Conservation (phyloP, 73 alveolate species). For the Diophrys appendiculata region DNA sequence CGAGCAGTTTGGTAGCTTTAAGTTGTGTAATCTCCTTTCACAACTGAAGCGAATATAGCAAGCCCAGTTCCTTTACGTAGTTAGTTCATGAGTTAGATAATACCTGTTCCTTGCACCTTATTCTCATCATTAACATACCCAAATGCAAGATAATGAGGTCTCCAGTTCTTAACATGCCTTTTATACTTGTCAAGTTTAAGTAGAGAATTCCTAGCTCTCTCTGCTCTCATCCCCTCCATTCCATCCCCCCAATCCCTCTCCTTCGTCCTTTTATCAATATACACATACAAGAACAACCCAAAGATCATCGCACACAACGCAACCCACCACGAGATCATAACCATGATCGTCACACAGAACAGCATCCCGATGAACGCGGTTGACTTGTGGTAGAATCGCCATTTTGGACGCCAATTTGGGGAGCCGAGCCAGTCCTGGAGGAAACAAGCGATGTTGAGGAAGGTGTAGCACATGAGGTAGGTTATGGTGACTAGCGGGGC, state of each 20-base stretch:
- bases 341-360: slow-evolving; percentile 57
- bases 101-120: slow-evolving; percentile 59
- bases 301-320: slow-evolving; percentile 54
- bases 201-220: slow-evolving; percentile 73
- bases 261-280: slow-evolving; percentile 51
- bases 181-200: slow-evolving; percentile 51
- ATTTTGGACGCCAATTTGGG: slow-evolving; percentile 76
- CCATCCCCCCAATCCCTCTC: slow-evolving; percentile 81
- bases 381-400: slow-evolving; percentile 55
- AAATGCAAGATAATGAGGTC: slow-evolving; percentile 66
- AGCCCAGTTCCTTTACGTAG: slow-evolving; percentile 75
- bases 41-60: slow-evolving; percentile 66
- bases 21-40: slow-evolving; percentile 50
- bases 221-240: slow-evolving; percentile 65
- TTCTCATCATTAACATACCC: slow-evolving; percentile 63
- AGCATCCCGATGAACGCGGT: slow-evolving; percentile 60
- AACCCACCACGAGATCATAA: slow-evolving; percentile 67
- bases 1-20: slow-evolving; percentile 51
- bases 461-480: slow-evolving; percentile 58
- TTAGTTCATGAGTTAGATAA: slow-evolving; percentile 52
- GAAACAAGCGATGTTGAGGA: slow-evolving; percentile 64
- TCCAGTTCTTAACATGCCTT: slow-evolving; percentile 72
- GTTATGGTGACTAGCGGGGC: slow-evolving; percentile 70
- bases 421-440: slow-evolving; percentile 57
- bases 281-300: slow-evolving; percentile 50